Conservation (phyloP, 495 filamentous ascomycete species). For the Xanthoparmelia taractica region DNA sequence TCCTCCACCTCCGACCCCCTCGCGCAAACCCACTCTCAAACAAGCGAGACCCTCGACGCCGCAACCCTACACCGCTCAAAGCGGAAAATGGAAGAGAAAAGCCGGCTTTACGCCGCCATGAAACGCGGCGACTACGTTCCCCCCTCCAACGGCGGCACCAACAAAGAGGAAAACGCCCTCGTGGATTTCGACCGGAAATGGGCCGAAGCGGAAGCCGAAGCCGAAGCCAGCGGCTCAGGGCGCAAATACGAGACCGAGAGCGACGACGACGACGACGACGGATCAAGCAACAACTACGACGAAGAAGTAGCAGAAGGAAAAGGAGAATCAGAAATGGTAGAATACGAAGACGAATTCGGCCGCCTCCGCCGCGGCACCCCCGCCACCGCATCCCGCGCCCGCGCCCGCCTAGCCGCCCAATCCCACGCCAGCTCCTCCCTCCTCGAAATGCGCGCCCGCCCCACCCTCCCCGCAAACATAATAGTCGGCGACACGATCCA, state of each 20-base stretch:
- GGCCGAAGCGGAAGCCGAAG: conserved; percentile 57
- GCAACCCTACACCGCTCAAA: conserved; percentile 52
- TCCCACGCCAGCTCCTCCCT: too few species aligned
- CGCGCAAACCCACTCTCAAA: conserved; percentile 34
- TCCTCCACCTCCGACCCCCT: conserved; percentile 28
- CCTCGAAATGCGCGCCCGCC: too few species aligned
- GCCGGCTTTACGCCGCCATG: conserved; percentile 72
- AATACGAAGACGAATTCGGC: conserved; percentile 87
- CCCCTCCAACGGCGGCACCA: conserved; percentile 21
- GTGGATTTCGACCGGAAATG: conserved; percentile 96
- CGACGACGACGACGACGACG: conserved; percentile 33
- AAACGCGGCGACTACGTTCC: conserved; percentile 61
- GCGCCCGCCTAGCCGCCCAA: conserved; percentile 34
- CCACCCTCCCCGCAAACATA: conserved; percentile 57
- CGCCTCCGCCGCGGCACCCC: conserved; percentile 61
- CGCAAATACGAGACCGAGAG: conserved; percentile 28
- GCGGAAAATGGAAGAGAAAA: conserved; percentile 80
- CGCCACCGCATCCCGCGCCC: conserved; percentile 51
- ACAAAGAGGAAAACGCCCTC: conserved; percentile 42
- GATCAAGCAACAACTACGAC: conserved; percentile 58
- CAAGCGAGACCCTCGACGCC: conserved; percentile 39
- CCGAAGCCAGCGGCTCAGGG: too few species aligned
- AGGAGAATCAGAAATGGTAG: conserved; percentile 51
- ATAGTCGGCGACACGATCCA: conserved; percentile 83
- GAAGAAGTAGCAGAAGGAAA: conserved; percentile 79